A percentile compares a stretch with the other conserved stretches of the same genome.
These are phyloP conservation scores for Endotrypanum monterogeii DNA, from an alignment of 208 protist genomes.

Conservation along the genomic window DNA sequence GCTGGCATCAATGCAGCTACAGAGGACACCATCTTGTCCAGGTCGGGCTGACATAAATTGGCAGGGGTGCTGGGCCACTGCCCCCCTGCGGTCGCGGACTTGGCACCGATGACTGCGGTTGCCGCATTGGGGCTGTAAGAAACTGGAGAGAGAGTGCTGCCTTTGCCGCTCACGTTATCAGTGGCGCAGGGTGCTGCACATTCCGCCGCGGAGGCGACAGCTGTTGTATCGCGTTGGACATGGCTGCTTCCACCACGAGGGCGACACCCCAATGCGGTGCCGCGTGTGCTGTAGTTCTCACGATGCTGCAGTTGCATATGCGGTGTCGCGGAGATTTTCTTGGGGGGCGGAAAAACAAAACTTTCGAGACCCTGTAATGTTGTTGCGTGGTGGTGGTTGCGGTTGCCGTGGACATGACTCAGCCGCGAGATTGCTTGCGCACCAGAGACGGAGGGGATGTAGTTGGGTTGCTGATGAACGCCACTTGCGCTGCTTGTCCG, in stretches of 20 bases:
- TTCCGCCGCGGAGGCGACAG: constrained; percentile 1
- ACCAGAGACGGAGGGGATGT: background rate
- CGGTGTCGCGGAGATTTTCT: background rate
- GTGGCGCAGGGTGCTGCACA: background rate
- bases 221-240: background rate
- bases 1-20: background rate
- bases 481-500: background rate
- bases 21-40: background rate
- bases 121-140: constrained; percentile 1
- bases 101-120: background rate
- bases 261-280: constrained; percentile 13
- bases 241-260: constrained; percentile 4
- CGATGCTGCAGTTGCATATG: background rate
- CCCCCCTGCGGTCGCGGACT: background rate
- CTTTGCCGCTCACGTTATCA: background rate
- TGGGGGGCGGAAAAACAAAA: background rate
- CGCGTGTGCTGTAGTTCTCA: constrained; percentile 13
- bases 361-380: background rate
- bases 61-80: background rate
- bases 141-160: background rate
- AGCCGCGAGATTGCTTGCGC: background rate
- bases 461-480: background rate
- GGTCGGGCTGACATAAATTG: background rate
- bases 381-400: background rate
- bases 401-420: background rate